These are phyloP conservation scores for Ailanthus altissimus DNA, from an alignment of 345 rosid genomes.

Conservation along the genomic window DNA sequence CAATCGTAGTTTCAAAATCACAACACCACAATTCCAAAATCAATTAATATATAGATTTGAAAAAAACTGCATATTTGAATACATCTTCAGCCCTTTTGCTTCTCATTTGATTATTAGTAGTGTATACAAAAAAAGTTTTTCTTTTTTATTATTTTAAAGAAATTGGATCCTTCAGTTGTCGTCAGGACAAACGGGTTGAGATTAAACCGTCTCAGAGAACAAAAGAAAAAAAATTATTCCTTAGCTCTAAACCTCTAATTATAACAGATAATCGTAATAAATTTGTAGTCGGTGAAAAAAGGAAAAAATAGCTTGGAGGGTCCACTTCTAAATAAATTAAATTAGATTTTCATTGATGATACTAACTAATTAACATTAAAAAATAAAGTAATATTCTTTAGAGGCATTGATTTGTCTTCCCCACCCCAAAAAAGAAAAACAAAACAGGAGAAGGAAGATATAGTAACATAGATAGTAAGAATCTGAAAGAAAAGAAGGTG, in stretches of 20 bases:
- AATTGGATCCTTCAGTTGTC: too few species aligned
- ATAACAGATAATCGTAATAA: not conserved
- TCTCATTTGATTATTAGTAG: too few species aligned
- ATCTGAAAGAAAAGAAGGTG: constrained; percentile 1
- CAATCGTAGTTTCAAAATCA: too few species aligned
- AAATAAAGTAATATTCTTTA: not conserved
- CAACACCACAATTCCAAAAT: too few species aligned
- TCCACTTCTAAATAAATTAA: not conserved
- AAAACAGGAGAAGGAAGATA: not conserved
- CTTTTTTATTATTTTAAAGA: too few species aligned
- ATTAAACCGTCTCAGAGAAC: not conserved
- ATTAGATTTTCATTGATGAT: not conserved
- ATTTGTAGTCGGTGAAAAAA: not conserved
- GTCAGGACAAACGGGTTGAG: too few species aligned
- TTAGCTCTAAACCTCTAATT: not conserved
- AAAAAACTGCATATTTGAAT: too few species aligned
- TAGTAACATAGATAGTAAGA: not conserved
- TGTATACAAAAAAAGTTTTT: too few species aligned
- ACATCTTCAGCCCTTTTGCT: too few species aligned
- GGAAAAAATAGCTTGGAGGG: not conserved
- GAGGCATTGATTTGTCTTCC: not conserved
- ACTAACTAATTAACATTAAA: not conserved
- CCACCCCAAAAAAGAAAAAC: not conserved
- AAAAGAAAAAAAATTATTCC: not conserved
- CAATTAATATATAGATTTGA: too few species aligned